These are phyloP conservation scores for Sarocladiaceae sp. DNA, from an alignment of 2,329 filamentous ascomycete genomes.

Conservation along the genomic window DNA sequence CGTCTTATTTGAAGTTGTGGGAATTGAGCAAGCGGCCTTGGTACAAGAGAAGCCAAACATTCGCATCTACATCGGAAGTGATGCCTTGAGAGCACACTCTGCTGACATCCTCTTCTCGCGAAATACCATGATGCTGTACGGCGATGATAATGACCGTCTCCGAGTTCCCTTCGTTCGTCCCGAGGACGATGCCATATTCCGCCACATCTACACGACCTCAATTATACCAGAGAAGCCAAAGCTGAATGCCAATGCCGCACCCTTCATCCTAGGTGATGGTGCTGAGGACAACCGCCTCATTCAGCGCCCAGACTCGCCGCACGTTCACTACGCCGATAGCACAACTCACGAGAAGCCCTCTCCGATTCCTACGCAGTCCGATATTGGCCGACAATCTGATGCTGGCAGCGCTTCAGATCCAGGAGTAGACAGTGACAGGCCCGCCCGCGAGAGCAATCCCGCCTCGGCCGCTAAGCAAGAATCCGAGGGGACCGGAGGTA, in stretches of 20 bases:
- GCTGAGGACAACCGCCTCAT: slow-evolving; percentile 18
- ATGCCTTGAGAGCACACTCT: slow-evolving; percentile 78
- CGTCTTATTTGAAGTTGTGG: slow-evolving; percentile 72
- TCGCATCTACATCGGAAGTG: slow-evolving; percentile 85
- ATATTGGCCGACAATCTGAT: slow-evolving; percentile 27
- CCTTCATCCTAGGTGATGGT: slow-evolving; percentile 35
- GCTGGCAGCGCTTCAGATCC: slow-evolving; percentile 37
- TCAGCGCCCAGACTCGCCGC: slow-evolving; percentile 12
- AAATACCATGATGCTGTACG: slow-evolving; percentile 82
- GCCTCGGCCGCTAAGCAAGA: slow-evolving; percentile 23
- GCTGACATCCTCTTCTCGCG: slow-evolving; percentile 91
- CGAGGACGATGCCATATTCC: slow-evolving; percentile 80
- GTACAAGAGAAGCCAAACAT: slow-evolving; percentile 37
- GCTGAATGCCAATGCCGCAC: slow-evolving; percentile 49
- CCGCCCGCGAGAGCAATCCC: slow-evolving; percentile 16
- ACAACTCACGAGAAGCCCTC: slow-evolving; percentile 24
- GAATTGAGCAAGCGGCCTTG: slow-evolving; percentile 40
- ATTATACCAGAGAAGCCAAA: slow-evolving; percentile 51
- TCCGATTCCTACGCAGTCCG: slow-evolving; percentile 29
- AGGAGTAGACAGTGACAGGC: slow-evolving; percentile 39
- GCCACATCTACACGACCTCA: slow-evolving; percentile 64
- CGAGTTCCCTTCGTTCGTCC: slow-evolving; percentile 90
- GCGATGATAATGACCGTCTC: slow-evolving; percentile 80
- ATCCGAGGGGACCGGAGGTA: slow-evolving; percentile 22
- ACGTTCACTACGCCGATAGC: slow-evolving; percentile 16